A percentile compares a stretch with the other conserved stretches of the same genome.
phyloP scores from a whole-genome alignment of 768 basidiomycete species.

The Serpula lacrymans region DNA sequence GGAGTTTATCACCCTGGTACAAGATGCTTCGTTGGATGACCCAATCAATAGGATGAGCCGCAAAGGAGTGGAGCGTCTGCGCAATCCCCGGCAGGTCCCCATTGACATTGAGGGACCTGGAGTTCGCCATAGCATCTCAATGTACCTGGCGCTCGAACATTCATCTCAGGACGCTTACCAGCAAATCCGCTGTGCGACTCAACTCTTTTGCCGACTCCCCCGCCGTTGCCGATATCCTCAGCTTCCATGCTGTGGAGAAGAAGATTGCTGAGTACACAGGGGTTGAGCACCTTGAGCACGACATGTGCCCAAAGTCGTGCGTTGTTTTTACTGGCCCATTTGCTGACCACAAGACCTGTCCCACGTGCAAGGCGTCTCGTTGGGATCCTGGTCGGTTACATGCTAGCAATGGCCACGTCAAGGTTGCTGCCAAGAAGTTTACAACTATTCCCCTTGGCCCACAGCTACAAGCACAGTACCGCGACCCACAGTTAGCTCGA shows the following conservation, averaged over 20 bases:
- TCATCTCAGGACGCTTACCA: constrained; percentile 7
- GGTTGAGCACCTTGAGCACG: constrained; percentile 2
- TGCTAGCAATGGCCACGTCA: neutral
- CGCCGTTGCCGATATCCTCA: constrained; percentile 10
- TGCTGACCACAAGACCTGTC: constrained; percentile 7
- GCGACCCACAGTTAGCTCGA: constrained; percentile 15
- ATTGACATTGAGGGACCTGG: constrained; percentile 3
- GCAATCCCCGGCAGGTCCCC: constrained; percentile 3
- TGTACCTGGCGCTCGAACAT: constrained; percentile 7
- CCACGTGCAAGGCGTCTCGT: constrained; percentile 6
- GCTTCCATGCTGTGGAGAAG: constrained; percentile 7
- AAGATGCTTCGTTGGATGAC: constrained; percentile 6
- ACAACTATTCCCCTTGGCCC: constrained; percentile 16
- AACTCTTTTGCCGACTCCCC: constrained; percentile 2
- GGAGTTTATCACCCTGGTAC: too few relatives aligned
- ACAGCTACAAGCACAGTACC: constrained; percentile 34
- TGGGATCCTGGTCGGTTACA: constrained; percentile 6
- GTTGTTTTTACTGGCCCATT: constrained; percentile 15
- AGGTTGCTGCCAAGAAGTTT: constrained; percentile 10
- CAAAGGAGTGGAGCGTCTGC: constrained; percentile 2
- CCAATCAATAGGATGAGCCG: neutral
- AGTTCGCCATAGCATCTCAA: constrained; percentile 3
- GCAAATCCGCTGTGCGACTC: neutral
- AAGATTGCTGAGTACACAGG: constrained; percentile 6
- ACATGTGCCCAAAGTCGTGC: constrained; percentile 13